Evolutionary conservation across 495 filamentous ascomycete genomes (phyloP), one percentile per base, ranked within the genome.

Genomic region (Lasiosphaeria miniovina): DNA sequence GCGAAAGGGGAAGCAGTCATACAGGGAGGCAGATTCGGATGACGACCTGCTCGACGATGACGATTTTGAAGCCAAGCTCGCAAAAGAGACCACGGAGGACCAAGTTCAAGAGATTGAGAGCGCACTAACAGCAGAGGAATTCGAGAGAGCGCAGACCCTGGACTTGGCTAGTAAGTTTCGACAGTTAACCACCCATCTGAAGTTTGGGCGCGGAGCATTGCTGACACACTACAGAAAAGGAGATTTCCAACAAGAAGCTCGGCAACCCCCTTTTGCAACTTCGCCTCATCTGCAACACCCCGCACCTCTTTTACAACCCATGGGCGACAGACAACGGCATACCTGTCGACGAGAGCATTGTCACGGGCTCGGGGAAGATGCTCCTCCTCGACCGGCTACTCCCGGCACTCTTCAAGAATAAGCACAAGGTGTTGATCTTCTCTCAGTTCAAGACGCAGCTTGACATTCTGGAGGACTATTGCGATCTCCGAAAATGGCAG

Each of bases 221-320:
- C 65, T 70, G 55, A 71, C 67, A 52, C 7, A 2, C 55, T 12
- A 58, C 68, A 87, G 84, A 92, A 64, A 83, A 86, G 57, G 90
- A 96, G 71, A 90, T 97, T 35, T 74, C 83, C n/a, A 82, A 82
- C 34, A 98, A 98, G 78, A 97, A 97, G 70, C 83, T 98, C 33
- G 93, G 95, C 61, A 98, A 98, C 66, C 90, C 93, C 0, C 72
- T 98, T 33, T 88, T 97, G 82, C 94, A 98, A 73, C 86, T 97
- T 11, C 89, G 94, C 6, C 84, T 96, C 3, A 89, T 88, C 49
- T 98, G 95, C 75, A 95, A 98, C 72, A 88, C 83, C 2, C 94
- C 94, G 0, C 93, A 97, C 73, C 93, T 96, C 65, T 98, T 98
- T 76, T 97, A 93, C 75, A 94, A 91, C 77, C 94, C 94, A 0